phyloP scores from a whole-genome alignment of 1,284 basidiomycete genomes.

The Trichosporon inkin region DNA sequence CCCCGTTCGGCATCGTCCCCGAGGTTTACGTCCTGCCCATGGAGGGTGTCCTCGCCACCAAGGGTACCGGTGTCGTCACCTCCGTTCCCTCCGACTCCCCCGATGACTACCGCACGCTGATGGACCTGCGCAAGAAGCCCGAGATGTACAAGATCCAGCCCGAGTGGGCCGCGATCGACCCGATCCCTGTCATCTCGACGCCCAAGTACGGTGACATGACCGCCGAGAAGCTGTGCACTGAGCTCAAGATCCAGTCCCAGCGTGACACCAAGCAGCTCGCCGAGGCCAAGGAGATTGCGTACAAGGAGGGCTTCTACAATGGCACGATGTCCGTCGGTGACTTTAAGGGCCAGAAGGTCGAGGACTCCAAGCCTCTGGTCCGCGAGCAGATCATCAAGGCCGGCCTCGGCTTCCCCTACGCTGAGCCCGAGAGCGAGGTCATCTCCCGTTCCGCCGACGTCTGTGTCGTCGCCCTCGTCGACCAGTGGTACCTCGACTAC shows the following conservation, averaged over 20 bases:
- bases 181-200: constrained; percentile 82
- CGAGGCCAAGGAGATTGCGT: constrained; percentile 95
- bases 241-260: constrained; percentile 92
- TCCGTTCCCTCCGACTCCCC: constrained; percentile 98
- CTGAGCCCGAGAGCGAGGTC: constrained; percentile 91
- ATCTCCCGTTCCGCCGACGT: constrained; percentile 88
- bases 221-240: constrained; percentile 79
- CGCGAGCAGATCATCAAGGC: constrained; percentile 75
- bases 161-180: constrained; percentile 79
- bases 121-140: constrained; percentile 93
- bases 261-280: constrained; percentile 89
- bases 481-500: constrained; percentile 99
- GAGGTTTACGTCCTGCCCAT: constrained; percentile 96
- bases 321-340: constrained; percentile 87
- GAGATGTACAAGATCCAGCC: constrained; percentile 95
- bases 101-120: constrained; percentile 87
- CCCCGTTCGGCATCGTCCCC: constrained; percentile 74
- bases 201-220: constrained; percentile 88
- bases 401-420: constrained; percentile 81
- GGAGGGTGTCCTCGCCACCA: constrained; percentile 93
- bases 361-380: constrained; percentile 87
- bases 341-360: constrained; percentile 79
- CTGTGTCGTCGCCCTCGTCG: constrained; percentile 95
- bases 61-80: constrained; percentile 98
- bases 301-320: constrained; percentile 97